Conservation (phyloP, 2,329 filamentous ascomycete genomes). For the Aspergillus bombycis region DNA sequence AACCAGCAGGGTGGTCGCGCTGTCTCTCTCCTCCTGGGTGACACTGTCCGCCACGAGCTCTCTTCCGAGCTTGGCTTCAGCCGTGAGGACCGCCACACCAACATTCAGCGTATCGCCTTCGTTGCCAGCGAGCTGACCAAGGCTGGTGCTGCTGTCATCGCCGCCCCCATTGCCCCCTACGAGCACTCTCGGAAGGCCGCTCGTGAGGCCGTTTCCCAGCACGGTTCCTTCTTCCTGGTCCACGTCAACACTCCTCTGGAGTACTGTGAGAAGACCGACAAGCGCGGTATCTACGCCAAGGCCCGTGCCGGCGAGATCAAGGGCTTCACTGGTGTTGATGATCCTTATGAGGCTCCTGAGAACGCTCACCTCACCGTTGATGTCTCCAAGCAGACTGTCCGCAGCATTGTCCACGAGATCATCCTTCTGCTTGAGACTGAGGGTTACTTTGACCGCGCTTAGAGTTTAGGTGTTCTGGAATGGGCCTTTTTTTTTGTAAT, state of each 20-base stretch:
- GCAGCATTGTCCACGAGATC: conserved; percentile 96
- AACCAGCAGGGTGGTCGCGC: conserved; percentile 97
- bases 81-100: conserved; percentile 86
- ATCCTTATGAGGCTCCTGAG: conserved; percentile 85
- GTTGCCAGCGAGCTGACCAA: conserved; percentile 93
- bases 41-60: conserved; percentile 91
- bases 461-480: conserved; percentile 22
- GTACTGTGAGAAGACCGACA: conserved; percentile 93
- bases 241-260: conserved; percentile 93
- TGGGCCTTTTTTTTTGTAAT: conserved; percentile 16
- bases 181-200: conserved; percentile 76
- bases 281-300: conserved; percentile 82
- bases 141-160: conserved; percentile 91
- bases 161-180: conserved; percentile 93
- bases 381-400: conserved; percentile 80
- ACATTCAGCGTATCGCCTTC: conserved; percentile 95
- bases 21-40: conserved; percentile 90
- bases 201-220: conserved; percentile 75
- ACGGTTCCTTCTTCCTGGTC: conserved; percentile 91
- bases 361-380: conserved; percentile 87
- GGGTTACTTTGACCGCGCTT: conserved; percentile 75
- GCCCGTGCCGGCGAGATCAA: conserved; percentile 90
- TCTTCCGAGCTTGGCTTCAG: conserved; percentile 95
- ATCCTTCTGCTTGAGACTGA: conserved; percentile 87
- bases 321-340: conserved; percentile 97